Evolutionary conservation across 495 filamentous ascomycete genomes (phyloP), one percentile per base, ranked within the genome.

Genomic region (Penicillium waksmanii): DNA sequence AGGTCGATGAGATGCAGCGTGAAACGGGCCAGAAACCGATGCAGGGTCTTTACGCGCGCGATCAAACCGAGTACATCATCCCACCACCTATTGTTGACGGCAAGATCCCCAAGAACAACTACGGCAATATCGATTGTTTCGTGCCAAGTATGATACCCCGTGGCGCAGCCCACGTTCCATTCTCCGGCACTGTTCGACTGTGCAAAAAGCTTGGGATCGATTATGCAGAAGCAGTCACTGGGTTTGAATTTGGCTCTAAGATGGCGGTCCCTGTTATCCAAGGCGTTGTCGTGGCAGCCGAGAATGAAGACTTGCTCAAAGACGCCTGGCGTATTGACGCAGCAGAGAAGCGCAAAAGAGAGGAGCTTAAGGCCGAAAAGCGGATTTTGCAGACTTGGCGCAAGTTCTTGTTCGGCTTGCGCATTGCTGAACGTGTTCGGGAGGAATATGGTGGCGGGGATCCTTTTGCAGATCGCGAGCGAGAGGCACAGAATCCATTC

Each of bases 91-190:
- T 93, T 5, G 89, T 90, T 40, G 83, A 96, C 65, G 96, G 95
- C 4, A 77, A 87, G 7, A 97, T 99, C 53, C 96, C 94, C 5
- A 94, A 91, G 73, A 99, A 99, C 66, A 85, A 88, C 38, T 99
- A 92, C 66, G 93, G 94, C 8, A 99, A 99, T 69, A 97, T 97
- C 61, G 96, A 99, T 73, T 86, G 96, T 61, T 99, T 93, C 67
- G 93, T 89, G 3, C 88, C 91, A 47, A 91, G 88, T 55, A 98
- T 99, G 94, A 87, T 97, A 17, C 95, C 95, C 2, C 65, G 78
- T 44, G 95, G 87, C 1, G 93, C 94, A 6, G 82, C 89, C 11
- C 95, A 99, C 71, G 80, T 99, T 18, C 90, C 89, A 0, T 84
- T 87, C 47, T 84, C 88, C 38, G 90, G 92, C 4, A 89, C 87